Evolutionary conservation across 129 eudicot genomes (phyloP), one percentile per base, ranked within the genome.

Genomic region (Deinandra increscens): DNA sequence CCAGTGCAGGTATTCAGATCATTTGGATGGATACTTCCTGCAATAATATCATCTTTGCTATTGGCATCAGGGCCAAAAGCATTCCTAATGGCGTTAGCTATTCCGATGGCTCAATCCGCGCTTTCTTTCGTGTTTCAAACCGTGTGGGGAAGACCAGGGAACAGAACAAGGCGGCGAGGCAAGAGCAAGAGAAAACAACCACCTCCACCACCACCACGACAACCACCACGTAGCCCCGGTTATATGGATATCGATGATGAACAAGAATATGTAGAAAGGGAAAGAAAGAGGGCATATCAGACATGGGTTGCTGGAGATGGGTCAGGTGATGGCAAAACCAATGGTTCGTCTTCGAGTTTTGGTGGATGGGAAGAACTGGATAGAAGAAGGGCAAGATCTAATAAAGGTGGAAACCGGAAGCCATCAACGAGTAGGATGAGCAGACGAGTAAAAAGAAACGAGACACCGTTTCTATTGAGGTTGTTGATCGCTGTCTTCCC

Each of bases 301-400:
- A 81, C 95, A 38, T 77, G 88, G 95, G 83, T 70, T 44, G 77
- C 87, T 19, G 78, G 78, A 51, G 67, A 77, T 64, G 81, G 68
- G 46, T 55, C 84, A n/a, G 60, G 12, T 56, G 53, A 70, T 50
- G 17, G 60, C 18, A 82, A 71, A 9, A 63, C 18, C 33, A 66
- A 19, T 38, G 43, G 67, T 50, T 68, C 77, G 5, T 65, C 74
- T 17, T 20, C 84, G 5, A 80, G 62, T 41, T 94, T 83, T 64
- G 96, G 97, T 65, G 99, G 99, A 48, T 94, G 99, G 99, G 99
- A 94, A 51, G 96, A 87, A 46, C 78, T 94, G 58, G 89, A 85
- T 80, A 45, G 62, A 60, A 80, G 37, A 56, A 49, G 9, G 26
- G 12, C 51, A 74, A 77, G 49, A 29, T 49, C 66, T 23, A 18